A percentile compares a stretch with the other conserved stretches of the same genome.
These are phyloP conservation scores for Aegle marmelos DNA, from an alignment of 345 rosid genomes.

Conservation along the genomic window DNA sequence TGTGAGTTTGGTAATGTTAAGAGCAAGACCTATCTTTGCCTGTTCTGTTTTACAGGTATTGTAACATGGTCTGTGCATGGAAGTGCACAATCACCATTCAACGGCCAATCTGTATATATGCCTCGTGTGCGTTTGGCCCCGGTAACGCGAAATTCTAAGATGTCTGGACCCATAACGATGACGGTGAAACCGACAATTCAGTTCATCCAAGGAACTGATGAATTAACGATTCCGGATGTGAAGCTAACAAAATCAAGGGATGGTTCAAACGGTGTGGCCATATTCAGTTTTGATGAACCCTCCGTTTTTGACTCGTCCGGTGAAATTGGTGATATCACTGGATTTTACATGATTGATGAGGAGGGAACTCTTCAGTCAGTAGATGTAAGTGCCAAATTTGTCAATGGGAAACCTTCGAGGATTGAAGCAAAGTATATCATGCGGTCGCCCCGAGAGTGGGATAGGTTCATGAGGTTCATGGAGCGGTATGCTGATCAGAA, in stretches of 20 bases:
- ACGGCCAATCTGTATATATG: conserved; percentile 41
- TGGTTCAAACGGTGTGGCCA: conserved; percentile 81
- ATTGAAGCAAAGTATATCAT: conserved; percentile 84
- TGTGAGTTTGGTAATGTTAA: neutral
- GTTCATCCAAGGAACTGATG: conserved; percentile 93
- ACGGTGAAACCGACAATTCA: conserved; percentile 78
- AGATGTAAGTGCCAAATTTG: conserved; percentile 88
- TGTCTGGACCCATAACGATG: conserved; percentile 35
- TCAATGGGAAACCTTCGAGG: conserved; percentile 82
- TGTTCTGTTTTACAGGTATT: conserved; percentile 34
- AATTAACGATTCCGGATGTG: conserved; percentile 77
- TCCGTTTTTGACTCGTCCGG: conserved; percentile 86
- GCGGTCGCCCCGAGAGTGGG: conserved; percentile 86
- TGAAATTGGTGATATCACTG: conserved; percentile 91
- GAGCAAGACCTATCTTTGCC: neutral
- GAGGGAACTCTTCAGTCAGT: conserved; percentile 92
- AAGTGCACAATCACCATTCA: conserved; percentile 41
- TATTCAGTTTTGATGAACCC: conserved; percentile 75
- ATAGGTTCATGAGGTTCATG: conserved; percentile 97
- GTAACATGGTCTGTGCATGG: conserved; percentile 37
- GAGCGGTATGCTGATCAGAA: conserved; percentile 84
- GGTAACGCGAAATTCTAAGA: conserved; percentile 16
- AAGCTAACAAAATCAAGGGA: conserved; percentile 84
- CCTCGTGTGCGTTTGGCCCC: conserved; percentile 16
- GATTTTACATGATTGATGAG: conserved; percentile 94